Evolutionary conservation across 805 yeast genomes (phyloP), one percentile per base, ranked within the genome.

Genomic region (Candida xyloterini): DNA sequence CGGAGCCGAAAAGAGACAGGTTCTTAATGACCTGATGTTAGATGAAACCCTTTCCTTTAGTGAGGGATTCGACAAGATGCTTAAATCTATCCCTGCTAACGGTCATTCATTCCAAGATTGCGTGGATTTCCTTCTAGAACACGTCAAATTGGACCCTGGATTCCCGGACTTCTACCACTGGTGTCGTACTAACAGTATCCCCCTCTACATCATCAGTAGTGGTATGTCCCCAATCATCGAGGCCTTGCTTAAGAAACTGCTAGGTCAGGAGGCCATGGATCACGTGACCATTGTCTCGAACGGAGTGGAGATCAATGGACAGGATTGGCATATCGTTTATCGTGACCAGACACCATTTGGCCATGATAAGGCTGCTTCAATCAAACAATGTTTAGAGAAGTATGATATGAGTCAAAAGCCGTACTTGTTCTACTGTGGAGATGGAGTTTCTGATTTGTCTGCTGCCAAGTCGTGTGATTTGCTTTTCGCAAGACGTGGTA

Each of bases 381-480:
- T 93, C 53, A 73, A 76, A 41, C 70, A 71, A 35, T 71, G 68
- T 47, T 40, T 51, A 38, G 34, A 48, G 61, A 70, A 43, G 56
- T 67, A 55, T 39, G 44, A 50, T 15, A 38, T 39, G 9, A 59
- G 60, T 15, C 55, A 62, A 15, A 71, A 76, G 34, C 95, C 95
- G 11, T 68, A 70, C 27, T 73, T 88, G 52, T 87, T 91, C 61
- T 93, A 93, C 70, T 86, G 95, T 57, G 99, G 99, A 43, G 99
- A 93, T 62, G 99, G 99, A 48, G 96, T 93, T 23, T 82, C 95
- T 32, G 99, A 93, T 63, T 70, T 93, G 52, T 78, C 88, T 42
- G 99, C 99, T 16, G 97, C 98, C 16, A 82, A 84, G 57, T 96
- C 93, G 63, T 89, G 99, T 28, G 91, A 93, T 62, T 70, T 91